phyloP scores from a whole-genome alignment of 345 rosid genomes.

The Citrus sinensis region DNA sequence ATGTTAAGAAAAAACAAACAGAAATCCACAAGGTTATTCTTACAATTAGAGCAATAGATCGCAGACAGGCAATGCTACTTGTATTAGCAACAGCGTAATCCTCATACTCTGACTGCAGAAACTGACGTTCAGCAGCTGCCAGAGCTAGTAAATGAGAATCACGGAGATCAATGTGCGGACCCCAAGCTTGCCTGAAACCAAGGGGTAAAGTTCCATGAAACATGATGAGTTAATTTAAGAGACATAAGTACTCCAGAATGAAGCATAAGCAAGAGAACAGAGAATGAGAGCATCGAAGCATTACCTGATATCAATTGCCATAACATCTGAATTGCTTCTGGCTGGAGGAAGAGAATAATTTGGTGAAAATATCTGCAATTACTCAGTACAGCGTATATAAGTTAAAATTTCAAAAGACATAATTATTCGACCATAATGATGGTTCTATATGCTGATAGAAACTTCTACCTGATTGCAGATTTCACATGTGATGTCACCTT shows the following conservation, averaged over 20 bases:
- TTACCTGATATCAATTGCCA: slow-evolving; percentile 63
- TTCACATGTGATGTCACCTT: slow-evolving; percentile 64
- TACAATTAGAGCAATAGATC: slow-evolving; percentile 51
- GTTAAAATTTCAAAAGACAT: background rate
- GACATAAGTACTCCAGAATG: background rate
- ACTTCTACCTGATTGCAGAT: slow-evolving; percentile 53
- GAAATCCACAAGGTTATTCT: slow-evolving; percentile 10
- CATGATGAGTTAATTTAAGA: background rate
- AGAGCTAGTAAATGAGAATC: slow-evolving; percentile 58
- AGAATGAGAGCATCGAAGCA: background rate
- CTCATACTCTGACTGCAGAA: slow-evolving; percentile 49
- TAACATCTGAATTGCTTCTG: slow-evolving; percentile 37
- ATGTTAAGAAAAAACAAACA: background rate
- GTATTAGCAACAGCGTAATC: slow-evolving; percentile 50
- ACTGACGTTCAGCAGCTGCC: slow-evolving; percentile 51
- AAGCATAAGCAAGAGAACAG: background rate
- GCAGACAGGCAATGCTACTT: slow-evolving; percentile 57
- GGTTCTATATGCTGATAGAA: background rate
- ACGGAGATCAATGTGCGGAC: slow-evolving; percentile 41
- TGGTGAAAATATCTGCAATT: slow-evolving; percentile 55
- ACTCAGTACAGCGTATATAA: background rate
- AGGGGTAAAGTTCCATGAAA: background rate
- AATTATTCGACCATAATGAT: no score
- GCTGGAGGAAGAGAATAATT: slow-evolving; percentile 52
- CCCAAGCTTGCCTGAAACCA: slow-evolving; percentile 58